Conservation (phyloP, 176 grass and related monocot genomes). For the Poa pratensis region DNA sequence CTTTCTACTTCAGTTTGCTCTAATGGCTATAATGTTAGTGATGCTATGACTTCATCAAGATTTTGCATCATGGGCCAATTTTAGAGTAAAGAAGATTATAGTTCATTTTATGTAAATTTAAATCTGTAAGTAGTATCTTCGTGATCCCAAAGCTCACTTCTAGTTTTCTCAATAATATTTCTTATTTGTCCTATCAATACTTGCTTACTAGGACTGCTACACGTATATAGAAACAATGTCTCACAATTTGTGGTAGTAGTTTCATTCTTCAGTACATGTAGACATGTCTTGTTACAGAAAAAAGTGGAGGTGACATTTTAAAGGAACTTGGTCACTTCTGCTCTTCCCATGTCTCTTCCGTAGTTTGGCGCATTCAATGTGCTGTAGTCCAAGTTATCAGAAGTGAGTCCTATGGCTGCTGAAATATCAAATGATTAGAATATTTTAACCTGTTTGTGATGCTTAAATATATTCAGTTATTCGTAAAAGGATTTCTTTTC, state of each 20-base stretch:
- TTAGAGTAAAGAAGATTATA: neutral
- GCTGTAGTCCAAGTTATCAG: neutral
- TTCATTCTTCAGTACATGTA: neutral
- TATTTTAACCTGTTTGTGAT: neutral
- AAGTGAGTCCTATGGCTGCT: neutral
- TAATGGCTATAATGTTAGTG: neutral
- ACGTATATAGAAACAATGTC: neutral
- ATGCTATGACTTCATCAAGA: neutral
- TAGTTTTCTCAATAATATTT: neutral
- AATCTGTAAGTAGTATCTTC: neutral
- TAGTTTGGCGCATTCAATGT: neutral
- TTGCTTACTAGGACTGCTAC: neutral
- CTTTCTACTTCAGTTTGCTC: neutral
- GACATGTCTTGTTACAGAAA: constrained; percentile 17
- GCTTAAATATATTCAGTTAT: neutral
- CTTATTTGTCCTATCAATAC: neutral
- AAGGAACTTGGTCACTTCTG: neutral
- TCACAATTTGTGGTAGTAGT: neutral
- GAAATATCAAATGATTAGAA: neutral
- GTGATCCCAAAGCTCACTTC: neutral
- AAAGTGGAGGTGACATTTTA: constrained; percentile 2
- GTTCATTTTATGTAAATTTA: neutral
- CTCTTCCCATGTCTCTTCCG: neutral
- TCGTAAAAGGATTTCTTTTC: neutral
- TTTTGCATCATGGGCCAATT: neutral